Base-by-base conservation (phyloP, 192 early-diverging fungal genomes). In the Coemansia sp. region DNA sequence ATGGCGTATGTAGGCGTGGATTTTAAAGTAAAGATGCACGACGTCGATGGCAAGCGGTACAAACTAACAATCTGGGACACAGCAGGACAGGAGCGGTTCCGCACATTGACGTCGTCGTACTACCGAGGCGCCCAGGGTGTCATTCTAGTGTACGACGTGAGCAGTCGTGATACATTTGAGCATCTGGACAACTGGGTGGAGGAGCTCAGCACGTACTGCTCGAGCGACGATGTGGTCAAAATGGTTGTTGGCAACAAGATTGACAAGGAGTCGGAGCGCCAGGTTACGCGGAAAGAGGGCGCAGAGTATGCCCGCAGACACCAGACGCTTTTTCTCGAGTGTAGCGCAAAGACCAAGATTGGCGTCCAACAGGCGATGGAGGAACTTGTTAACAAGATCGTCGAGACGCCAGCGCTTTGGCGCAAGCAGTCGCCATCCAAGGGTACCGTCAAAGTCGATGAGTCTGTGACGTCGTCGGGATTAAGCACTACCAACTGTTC, bases 41-140 rank as follows among this genome's bases (percentile, higher is more conserved):
- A 91, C 48, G 80, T 96, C 12, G 91, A 97, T 61, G 90, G 85
- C 67, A 86, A 91, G 56, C 88, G 87, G 66, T 99, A 97, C 83
- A 99, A 99, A 77, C 85, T 99, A 63, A 95, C 95, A 3, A 97
- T 99, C 21, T 84, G 94, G 97, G 98, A 99, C 74, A 99, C 98
- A 3, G 98, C 98, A 11, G 98, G 98, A 45, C 98, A 99, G 77
- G 98, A 99, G 80, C 89, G 98, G 39, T 99, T 98, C 83, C 78
- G 98, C 48, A 98, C 98, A 1, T 82, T 99, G 59, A 99, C 98
- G 21, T 96, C 94, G 18, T 92, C 92, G 36, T 99, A 98, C 77
- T 99, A 99, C 71, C 88, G 97, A 42, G 97, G 96, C 37, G 98
- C 96, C 6, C 96, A 98, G 68, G 98, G 97, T 12, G 97, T 99